Evolutionary conservation across 257 asterid species (phyloP).

Genomic region (Plectranthus barbatus): DNA sequence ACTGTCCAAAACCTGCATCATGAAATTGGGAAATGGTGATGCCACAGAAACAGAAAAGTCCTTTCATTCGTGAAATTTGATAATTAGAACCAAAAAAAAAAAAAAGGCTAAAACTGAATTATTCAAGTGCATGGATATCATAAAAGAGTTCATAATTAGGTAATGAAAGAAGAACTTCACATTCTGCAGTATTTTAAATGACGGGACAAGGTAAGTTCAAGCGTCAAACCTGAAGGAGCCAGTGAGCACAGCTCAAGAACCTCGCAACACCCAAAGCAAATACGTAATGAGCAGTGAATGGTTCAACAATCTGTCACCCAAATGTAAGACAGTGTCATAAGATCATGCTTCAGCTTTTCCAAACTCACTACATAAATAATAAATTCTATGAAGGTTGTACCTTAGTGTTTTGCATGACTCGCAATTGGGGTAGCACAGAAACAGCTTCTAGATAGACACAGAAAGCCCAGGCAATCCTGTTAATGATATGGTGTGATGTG

Average conservation of each 20-base stretch:
- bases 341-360: not conserved
- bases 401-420: slow-evolving; percentile 73
- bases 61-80: not conserved
- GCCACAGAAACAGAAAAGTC: not conserved
- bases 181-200: not conserved
- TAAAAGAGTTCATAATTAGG: not conserved
- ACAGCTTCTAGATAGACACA: slow-evolving; percentile 76
- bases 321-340: not conserved
- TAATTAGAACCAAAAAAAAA: not conserved
- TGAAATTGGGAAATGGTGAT: slow-evolving; percentile 5
- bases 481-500: slow-evolving; percentile 50
- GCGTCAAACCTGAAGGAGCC: slow-evolving; percentile 73
- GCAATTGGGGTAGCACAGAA: slow-evolving; percentile 65
- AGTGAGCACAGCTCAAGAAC: slow-evolving; percentile 75
- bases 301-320: slow-evolving; percentile 61
- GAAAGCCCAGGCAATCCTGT: slow-evolving; percentile 69
- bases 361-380: not conserved
- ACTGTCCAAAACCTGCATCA: slow-evolving; percentile 59
- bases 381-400: slow-evolving; percentile 16
- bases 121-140: not conserved
- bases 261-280: slow-evolving; percentile 78
- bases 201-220: not conserved
- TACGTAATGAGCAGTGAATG: slow-evolving; percentile 72
- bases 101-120: not conserved
- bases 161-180: not conserved